Evolutionary conservation across 306 rosid species (phyloP).

Genomic region (peach (Prunus persica)): DNA sequence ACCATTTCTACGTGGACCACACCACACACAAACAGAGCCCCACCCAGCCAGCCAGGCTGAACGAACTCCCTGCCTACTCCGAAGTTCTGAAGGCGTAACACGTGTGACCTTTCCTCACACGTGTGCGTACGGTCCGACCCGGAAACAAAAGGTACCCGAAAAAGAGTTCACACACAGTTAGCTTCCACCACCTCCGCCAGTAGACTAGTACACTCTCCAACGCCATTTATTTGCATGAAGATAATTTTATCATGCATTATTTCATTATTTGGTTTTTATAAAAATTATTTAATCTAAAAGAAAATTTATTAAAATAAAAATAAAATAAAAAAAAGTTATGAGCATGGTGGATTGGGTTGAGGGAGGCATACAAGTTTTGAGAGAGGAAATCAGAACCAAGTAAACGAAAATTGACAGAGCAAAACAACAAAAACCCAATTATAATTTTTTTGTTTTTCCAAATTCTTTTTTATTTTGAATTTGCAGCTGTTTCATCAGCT

Average conservation of each 20-base stretch:
- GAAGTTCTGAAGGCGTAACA: constrained; percentile 1
- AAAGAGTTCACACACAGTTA: neutral
- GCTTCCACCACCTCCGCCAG: neutral
- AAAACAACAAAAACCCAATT: neutral
- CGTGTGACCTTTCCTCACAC: constrained; percentile 3
- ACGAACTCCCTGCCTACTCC: constrained; percentile 23
- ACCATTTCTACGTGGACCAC: constrained; percentile 30
- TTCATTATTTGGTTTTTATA: neutral
- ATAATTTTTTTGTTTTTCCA: neutral
- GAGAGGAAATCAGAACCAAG: neutral
- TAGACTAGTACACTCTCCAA: neutral
- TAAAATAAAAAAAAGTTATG: neutral
- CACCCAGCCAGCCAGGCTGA: constrained; percentile 3
- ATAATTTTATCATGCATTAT: neutral
- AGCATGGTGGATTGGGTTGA: too few relatives aligned
- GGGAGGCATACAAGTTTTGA: too few relatives aligned
- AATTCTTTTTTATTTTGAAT: neutral
- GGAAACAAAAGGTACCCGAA: too few relatives aligned
- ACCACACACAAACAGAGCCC: constrained; percentile 10
- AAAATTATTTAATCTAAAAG: too few relatives aligned
- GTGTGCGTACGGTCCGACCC: neutral
- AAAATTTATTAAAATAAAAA: too few relatives aligned
- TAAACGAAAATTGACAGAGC: neutral
- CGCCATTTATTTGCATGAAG: neutral
- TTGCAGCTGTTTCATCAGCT: neutral